These are phyloP conservation scores for Oryza punctata DNA, from an alignment of 176 grass and related monocot genomes.

Conservation along the genomic window DNA sequence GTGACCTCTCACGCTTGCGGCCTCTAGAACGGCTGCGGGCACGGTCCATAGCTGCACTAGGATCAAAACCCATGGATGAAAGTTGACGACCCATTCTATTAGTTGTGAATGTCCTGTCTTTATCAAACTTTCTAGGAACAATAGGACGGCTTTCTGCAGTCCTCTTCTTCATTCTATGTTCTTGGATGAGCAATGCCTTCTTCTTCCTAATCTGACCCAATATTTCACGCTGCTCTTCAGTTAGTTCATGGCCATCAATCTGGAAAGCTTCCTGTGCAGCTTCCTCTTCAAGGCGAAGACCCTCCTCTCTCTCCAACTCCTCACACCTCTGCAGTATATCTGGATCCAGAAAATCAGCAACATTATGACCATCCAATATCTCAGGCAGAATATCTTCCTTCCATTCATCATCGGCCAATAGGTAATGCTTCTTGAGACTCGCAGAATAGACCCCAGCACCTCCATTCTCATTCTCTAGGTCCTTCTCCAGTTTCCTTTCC, in stretches of 20 bases:
- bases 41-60: constrained; percentile 48
- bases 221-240: constrained; percentile 51
- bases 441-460: constrained; percentile 88
- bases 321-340: constrained; percentile 71
- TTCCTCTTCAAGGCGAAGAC: constrained; percentile 61
- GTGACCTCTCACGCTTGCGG: constrained; percentile 75
- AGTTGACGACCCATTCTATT: constrained; percentile 52
- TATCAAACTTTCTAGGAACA: constrained; percentile 69
- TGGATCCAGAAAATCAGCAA: constrained; percentile 78
- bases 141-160: constrained; percentile 81
- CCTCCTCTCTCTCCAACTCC: constrained; percentile 80
- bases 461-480: constrained; percentile 74
- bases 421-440: constrained; percentile 72
- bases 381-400: constrained; percentile 64
- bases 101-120: constrained; percentile 51
- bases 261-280: constrained; percentile 55
- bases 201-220: constrained; percentile 68
- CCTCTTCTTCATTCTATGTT: constrained; percentile 88
- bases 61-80: constrained; percentile 58
- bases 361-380: constrained; percentile 80
- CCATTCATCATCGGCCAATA: constrained; percentile 75
- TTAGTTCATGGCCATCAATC: constrained; percentile 67
- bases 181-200: constrained; percentile 66
- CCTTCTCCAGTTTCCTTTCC: constrained; percentile 66
- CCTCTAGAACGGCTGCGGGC: constrained; percentile 52